Evolutionary conservation across 1,284 basidiomycete genomes (phyloP).

Genomic region (Paramarasmius palmivorus): DNA sequence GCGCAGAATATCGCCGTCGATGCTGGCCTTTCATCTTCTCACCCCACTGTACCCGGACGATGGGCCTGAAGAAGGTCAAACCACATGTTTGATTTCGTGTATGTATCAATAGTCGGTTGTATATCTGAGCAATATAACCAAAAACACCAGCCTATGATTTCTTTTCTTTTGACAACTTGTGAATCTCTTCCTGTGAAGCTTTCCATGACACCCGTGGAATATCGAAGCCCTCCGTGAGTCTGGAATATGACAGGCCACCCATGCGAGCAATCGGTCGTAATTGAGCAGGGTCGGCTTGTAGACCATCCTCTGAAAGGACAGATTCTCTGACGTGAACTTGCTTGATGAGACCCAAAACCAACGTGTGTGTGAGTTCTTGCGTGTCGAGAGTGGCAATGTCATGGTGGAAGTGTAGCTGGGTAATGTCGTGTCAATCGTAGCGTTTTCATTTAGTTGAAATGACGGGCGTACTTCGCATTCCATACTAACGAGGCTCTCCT

Average conservation of each 20-base stretch:
- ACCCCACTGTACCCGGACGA: constrained; percentile 38
- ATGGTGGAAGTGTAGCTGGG: constrained; percentile 54
- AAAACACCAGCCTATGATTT: background rate
- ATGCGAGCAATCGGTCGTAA: constrained; percentile 64
- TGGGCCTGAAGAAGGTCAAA: constrained; percentile 12
- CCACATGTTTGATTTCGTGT: too few relatives aligned
- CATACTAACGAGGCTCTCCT: constrained; percentile 70
- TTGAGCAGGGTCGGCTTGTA: constrained; percentile 57
- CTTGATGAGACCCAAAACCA: constrained; percentile 67
- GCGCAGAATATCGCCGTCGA: constrained; percentile 88
- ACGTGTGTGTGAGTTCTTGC: constrained; percentile 48
- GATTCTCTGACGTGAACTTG: constrained; percentile 60
- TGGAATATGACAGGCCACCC: constrained; percentile 62
- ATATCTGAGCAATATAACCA: too few relatives aligned
- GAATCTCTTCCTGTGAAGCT: constrained; percentile 37
- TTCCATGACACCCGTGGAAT: constrained; percentile 61
- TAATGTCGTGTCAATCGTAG: background rate
- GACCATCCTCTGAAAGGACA: constrained; percentile 48
- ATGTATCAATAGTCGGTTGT: too few relatives aligned
- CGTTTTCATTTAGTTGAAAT: constrained; percentile 6
- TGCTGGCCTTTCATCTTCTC: constrained; percentile 44
- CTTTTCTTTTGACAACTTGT: background rate
- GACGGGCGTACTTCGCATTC: constrained; percentile 61
- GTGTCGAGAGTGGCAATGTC: constrained; percentile 48
- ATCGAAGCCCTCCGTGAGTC: constrained; percentile 57